Conservation (phyloP, 495 filamentous ascomycete species). For the Baudoinia panamericana region DNA sequence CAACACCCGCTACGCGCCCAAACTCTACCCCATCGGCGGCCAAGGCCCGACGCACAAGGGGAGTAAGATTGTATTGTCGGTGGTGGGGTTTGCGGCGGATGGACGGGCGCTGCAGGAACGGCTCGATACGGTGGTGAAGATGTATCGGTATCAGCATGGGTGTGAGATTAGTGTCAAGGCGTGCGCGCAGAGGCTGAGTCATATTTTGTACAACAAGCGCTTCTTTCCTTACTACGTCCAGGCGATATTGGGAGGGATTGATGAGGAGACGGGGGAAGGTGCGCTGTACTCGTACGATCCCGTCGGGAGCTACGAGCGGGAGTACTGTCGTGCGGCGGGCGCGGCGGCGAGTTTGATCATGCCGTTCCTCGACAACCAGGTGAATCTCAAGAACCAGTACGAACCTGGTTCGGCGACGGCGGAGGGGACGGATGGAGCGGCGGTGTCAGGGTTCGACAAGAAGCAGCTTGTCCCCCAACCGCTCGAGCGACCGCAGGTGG, state of each 20-base stretch:
- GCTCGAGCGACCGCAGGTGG: slow-evolving; percentile 58
- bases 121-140: slow-evolving; percentile 81
- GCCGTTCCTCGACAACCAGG: slow-evolving; percentile 98
- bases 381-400: slow-evolving; percentile 99
- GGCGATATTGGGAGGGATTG: slow-evolving; percentile 83
- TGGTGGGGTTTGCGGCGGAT: slow-evolving; percentile 91
- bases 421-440: too few species aligned
- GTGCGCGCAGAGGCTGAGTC: slow-evolving; percentile 82
- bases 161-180: slow-evolving; percentile 86
- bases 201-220: slow-evolving; percentile 88
- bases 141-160: slow-evolving; percentile 92
- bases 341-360: slow-evolving; percentile 96
- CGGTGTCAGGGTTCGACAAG: slow-evolving; percentile 74
- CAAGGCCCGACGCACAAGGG: slow-evolving; percentile 71
- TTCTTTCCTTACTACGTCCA: slow-evolving; percentile 98
- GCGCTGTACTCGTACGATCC: slow-evolving; percentile 96
- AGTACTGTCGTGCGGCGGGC: slow-evolving; percentile 87
- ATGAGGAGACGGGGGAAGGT: slow-evolving; percentile 89
- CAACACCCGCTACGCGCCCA: slow-evolving; percentile 85
- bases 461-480: slow-evolving; percentile 51
- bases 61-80: slow-evolving; percentile 74
- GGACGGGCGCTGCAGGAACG: slow-evolving; percentile 81
- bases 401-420: slow-evolving; percentile 71
- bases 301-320: slow-evolving; percentile 89
- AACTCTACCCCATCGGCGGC: slow-evolving; percentile 92